A percentile compares a stretch with the other conserved stretches of the same genome.
Evolutionary conservation across 257 asterid genomes (phyloP).

Genomic region (Gardenia jasminoides): DNA sequence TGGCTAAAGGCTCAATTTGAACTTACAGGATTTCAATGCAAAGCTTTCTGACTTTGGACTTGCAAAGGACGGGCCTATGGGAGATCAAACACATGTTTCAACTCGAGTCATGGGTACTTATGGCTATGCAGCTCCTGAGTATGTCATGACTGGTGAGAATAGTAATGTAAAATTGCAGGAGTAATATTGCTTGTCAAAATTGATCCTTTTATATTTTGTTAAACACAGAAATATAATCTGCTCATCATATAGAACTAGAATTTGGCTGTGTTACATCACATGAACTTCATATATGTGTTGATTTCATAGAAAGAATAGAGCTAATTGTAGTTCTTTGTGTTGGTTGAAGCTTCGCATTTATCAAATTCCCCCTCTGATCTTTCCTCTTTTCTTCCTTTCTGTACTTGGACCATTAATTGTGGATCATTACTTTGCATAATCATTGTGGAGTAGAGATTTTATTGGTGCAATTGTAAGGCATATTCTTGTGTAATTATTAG

Average conservation of each 20-base stretch:
- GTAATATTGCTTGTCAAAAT: background rate
- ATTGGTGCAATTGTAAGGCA: background rate
- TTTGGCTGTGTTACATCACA: background rate
- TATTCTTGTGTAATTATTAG: background rate
- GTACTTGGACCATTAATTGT: background rate
- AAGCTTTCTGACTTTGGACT: conserved; percentile 95
- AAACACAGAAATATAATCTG: background rate
- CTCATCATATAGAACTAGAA: background rate
- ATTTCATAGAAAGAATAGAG: background rate
- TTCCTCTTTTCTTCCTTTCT: background rate
- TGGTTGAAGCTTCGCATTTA: background rate
- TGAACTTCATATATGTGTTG: background rate
- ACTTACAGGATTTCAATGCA: conserved; percentile 78
- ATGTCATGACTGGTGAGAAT: conserved; percentile 94
- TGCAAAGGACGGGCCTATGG: conserved; percentile 93
- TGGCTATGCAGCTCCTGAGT: conserved; percentile 98
- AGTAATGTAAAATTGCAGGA: background rate
- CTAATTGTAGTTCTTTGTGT: background rate
- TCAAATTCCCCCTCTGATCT: background rate
- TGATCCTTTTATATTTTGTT: background rate
- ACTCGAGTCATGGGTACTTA: conserved; percentile 98
- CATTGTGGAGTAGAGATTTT: background rate
- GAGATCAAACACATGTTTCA: conserved; percentile 97
- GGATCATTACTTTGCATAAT: background rate
- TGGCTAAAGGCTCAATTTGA: conserved; percentile 12